A percentile compares a stretch with the other conserved stretches of the same genome.
Evolutionary conservation across 2,329 filamentous ascomycete genomes (phyloP).

Genomic region (Tolypocladium inflatum): DNA sequence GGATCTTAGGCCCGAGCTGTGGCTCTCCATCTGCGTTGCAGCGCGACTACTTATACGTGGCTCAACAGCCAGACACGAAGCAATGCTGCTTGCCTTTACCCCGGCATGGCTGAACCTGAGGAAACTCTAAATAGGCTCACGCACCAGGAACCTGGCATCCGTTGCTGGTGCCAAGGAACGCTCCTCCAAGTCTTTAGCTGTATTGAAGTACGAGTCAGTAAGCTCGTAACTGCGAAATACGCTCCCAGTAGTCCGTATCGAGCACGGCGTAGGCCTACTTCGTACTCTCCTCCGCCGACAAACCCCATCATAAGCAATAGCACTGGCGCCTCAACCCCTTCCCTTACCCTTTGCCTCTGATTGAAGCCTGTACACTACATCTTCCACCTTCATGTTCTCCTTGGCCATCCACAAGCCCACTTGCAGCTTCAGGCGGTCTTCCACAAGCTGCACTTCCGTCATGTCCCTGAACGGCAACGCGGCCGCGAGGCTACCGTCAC

Average conservation of each 20-base stretch:
- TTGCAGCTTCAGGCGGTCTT: conserved; percentile 9
- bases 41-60: not conserved
- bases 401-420: conserved; percentile 13
- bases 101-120: not conserved
- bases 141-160: not conserved
- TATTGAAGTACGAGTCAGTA: not conserved
- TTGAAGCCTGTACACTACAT: conserved; percentile 15
- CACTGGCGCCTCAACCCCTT: conserved; percentile 3
- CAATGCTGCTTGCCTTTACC: not conserved
- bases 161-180: not conserved
- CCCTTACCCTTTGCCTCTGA: conserved; percentile 17
- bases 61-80: not conserved
- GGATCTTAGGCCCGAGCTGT: not conserved
- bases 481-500: not conserved
- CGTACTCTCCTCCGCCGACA: not conserved
- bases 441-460: conserved; percentile 12
- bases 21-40: not conserved
- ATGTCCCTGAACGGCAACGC: conserved; percentile 13
- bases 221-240: not conserved
- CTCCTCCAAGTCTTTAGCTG: not conserved
- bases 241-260: no score
- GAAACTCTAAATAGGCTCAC: not conserved
- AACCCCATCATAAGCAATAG: not conserved
- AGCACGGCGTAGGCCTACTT: no score
- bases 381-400: not conserved